Evolutionary conservation across 2,329 filamentous ascomycete species (phyloP).

Genomic region (Fusarium verticillioides): DNA sequence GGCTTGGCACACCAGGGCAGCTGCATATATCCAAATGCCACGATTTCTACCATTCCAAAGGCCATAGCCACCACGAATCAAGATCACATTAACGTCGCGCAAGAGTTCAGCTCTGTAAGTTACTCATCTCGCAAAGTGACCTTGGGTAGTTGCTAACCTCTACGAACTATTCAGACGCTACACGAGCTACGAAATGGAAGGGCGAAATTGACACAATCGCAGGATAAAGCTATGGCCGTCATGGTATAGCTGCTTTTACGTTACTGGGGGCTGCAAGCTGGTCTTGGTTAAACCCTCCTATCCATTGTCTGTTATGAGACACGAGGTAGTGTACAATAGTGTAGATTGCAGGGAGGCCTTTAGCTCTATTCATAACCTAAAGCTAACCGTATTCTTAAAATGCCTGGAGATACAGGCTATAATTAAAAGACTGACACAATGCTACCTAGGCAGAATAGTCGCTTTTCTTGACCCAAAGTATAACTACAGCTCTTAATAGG

Average conservation of each 20-base stretch:
- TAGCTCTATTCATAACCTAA: too few relatives aligned
- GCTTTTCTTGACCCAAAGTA: neutral
- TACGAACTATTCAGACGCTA: neutral
- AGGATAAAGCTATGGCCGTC: neutral
- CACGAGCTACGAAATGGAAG: neutral
- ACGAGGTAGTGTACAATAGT: neutral
- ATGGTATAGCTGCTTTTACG: neutral
- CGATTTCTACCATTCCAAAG: neutral
- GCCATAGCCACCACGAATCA: neutral
- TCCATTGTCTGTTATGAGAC: neutral
- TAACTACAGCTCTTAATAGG: neutral
- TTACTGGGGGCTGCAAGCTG: neutral
- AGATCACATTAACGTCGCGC: neutral
- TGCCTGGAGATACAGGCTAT: too few relatives aligned
- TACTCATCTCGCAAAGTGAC: neutral
- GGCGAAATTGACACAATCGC: neutral
- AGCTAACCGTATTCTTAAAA: too few relatives aligned
- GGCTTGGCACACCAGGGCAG: rapidly evolving
- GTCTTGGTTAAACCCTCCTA: neutral
- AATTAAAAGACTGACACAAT: neutral
- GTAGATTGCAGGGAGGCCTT: neutral
- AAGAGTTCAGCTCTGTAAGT: neutral
- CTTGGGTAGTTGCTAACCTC: neutral
- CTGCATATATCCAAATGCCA: neutral
- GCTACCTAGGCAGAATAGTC: neutral